Conservation (phyloP, 2,329 filamentous ascomycete species). For the Trichothecium sympodiale region DNA sequence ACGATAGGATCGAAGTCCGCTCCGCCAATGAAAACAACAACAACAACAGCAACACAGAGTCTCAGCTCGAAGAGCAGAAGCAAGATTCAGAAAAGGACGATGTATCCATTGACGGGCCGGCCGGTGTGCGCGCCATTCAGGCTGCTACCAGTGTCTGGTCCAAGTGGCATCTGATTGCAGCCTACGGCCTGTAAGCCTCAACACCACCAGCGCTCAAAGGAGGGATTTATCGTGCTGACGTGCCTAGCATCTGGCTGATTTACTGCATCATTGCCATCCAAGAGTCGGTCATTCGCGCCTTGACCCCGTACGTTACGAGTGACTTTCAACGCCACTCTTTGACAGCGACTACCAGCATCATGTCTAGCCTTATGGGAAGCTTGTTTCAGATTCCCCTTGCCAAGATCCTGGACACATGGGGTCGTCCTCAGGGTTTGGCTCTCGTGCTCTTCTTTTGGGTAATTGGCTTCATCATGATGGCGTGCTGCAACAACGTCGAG, state of each 20-base stretch:
- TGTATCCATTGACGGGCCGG: conserved; percentile 11
- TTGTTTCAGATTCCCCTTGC: conserved; percentile 52
- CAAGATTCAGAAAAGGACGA: too few species aligned
- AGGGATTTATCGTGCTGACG: conserved; percentile 17
- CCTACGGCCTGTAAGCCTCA: conserved; percentile 29
- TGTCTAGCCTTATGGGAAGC: conserved; percentile 43
- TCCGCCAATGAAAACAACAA: too few species aligned
- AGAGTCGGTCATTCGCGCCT: conserved; percentile 16
- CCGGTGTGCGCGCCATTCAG: conserved; percentile 36
- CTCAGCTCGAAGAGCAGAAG: too few species aligned
- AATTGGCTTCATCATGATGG: conserved; percentile 52
- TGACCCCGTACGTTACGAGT: conserved; percentile 35
- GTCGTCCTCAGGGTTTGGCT: conserved; percentile 50
- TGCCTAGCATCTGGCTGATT: conserved; percentile 13
- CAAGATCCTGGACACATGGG: conserved; percentile 56
- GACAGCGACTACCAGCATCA: conserved; percentile 39
- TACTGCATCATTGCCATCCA: conserved; percentile 12
- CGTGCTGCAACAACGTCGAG: conserved; percentile 46
- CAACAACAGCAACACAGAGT: too few species aligned
- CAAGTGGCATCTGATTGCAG: conserved; percentile 30
- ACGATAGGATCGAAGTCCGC: too few species aligned
- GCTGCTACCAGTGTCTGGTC: conserved; percentile 27
- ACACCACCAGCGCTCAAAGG: background rate
- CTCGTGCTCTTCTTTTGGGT: conserved; percentile 38
- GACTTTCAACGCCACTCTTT: conserved; percentile 39